These are phyloP conservation scores for Aspergillus sclerotiicarbonarius DNA, from an alignment of 495 filamentous ascomycete species.

Conservation along the genomic window DNA sequence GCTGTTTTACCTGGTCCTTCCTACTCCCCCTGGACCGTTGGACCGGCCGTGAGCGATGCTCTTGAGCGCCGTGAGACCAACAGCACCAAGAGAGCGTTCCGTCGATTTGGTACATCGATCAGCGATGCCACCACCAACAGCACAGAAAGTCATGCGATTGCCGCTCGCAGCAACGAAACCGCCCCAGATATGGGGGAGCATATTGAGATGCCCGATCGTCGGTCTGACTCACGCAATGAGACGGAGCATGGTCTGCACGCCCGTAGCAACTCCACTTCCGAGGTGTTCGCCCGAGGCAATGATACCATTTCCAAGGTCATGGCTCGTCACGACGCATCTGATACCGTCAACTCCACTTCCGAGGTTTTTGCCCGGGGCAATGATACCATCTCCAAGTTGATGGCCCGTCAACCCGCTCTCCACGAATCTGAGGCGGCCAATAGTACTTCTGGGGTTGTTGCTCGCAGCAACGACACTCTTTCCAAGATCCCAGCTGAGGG, in stretches of 20 bases:
- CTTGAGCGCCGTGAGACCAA: slow-evolving; percentile 4
- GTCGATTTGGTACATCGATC: not conserved
- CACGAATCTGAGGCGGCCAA: not conserved
- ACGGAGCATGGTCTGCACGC: not conserved
- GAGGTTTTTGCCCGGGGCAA: not conserved
- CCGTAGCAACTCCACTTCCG: slow-evolving; percentile 3
- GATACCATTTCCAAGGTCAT: not conserved
- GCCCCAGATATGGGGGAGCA: no score
- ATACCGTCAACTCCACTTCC: no score
- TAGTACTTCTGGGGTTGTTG: no score
- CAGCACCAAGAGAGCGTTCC: not conserved
- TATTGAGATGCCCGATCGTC: not conserved
- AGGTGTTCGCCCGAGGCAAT: not conserved
- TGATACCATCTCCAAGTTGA: not conserved
- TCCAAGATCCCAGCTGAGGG: not conserved
- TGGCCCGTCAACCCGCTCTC: not conserved
- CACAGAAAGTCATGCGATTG: not conserved
- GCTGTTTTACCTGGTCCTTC: not conserved
- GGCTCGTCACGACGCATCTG: not conserved
- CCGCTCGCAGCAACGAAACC: slow-evolving; percentile 4
- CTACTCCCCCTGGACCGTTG: slow-evolving; percentile 1
- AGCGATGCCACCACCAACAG: slow-evolving; percentile 1
- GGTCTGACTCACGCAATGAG: not conserved
- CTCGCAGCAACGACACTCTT: slow-evolving; percentile 1
- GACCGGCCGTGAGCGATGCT: not conserved